phyloP scores from a whole-genome alignment of 495 filamentous ascomycete species.

The Schizothecium vesticola region DNA sequence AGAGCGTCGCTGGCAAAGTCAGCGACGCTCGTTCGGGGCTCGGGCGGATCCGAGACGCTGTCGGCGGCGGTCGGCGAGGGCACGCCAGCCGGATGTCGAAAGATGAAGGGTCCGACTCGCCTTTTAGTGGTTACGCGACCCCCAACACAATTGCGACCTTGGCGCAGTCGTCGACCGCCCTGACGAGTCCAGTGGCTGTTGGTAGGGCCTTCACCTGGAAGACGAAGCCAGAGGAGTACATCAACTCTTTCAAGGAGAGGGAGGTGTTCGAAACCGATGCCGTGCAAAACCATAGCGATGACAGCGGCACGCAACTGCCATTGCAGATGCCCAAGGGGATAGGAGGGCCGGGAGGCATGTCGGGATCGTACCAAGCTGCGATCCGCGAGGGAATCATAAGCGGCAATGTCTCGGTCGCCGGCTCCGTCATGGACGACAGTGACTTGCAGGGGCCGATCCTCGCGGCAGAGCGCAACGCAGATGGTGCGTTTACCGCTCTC shows the following conservation, averaged over 20 bases:
- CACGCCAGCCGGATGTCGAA: constrained; percentile 45
- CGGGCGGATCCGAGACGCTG: constrained; percentile 77
- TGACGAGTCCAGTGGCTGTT: constrained; percentile 31
- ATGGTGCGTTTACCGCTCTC: constrained; percentile 24
- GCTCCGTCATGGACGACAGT: constrained; percentile 40
- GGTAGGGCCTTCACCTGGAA: constrained; percentile 52
- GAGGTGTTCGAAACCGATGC: constrained; percentile 24
- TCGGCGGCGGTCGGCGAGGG: constrained; percentile 52
- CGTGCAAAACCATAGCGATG: background rate
- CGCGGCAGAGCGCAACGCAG: constrained; percentile 29
- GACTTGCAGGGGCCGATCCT: constrained; percentile 39
- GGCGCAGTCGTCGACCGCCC: constrained; percentile 32
- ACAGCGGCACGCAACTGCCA: background rate
- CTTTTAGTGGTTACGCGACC: constrained; percentile 19
- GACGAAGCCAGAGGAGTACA: constrained; percentile 50
- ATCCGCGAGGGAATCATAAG: constrained; percentile 21
- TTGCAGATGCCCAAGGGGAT: background rate
- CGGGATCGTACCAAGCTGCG: constrained; percentile 13
- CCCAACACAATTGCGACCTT: constrained; percentile 32
- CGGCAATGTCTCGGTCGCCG: constrained; percentile 33
- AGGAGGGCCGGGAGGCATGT: constrained; percentile 8
- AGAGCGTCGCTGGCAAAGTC: constrained; percentile 71
- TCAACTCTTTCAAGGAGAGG: constrained; percentile 32
- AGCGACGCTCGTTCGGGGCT: constrained; percentile 81
- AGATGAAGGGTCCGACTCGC: constrained; percentile 35